Base-by-base conservation (phyloP, 257 asterid species). In the Plantago major region DNA sequence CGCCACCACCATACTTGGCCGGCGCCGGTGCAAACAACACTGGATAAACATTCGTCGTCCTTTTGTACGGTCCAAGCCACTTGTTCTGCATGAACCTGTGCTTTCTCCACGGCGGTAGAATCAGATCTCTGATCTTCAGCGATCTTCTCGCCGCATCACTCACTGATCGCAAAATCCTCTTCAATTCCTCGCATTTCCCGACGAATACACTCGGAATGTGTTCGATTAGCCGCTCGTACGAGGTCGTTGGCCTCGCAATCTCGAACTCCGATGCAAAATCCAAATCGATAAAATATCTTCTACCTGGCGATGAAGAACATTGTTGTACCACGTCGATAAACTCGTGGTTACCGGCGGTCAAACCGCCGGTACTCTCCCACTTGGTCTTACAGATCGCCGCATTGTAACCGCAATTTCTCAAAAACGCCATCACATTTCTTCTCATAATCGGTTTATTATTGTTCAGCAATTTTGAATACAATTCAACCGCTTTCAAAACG, bases 61-160 rank as follows among this genome's bases (percentile, higher is more conserved):
- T 79, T 28, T 76, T 81, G 74, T 78, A 83, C 33, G 84, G 48
- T 3, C 85, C 89, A 12, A 90, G 55, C 88, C 89, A 90, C 68
- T 85, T 90, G 68, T 80, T 85, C 83, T 77, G 89, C 91, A 85
- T 73, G 79, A 81, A 90, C 0, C 98, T 87, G 74, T 83, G 74
- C 44, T 83, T 87, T 73, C 96, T 73, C 98, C 98, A 90, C 22
- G 96, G 98, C 49, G 95, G 89, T 38, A 85, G 64, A 11, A 61
- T 68, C 47, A 90, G 82, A 5, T 70, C 89, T 51, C 82, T 55
- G 73, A 65, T 76, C 73, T 80, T 88, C 79, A 90, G 37, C 64
- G 96, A 87, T 8, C 88, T 73, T 61, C 63, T 81, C n/a, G 82
- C 83, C 0, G 74, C 94, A 55, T 79, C 82, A 75, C 94, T 80